Conservation (phyloP, 495 filamentous ascomycete genomes). For the Hypoxylon perforatum region DNA sequence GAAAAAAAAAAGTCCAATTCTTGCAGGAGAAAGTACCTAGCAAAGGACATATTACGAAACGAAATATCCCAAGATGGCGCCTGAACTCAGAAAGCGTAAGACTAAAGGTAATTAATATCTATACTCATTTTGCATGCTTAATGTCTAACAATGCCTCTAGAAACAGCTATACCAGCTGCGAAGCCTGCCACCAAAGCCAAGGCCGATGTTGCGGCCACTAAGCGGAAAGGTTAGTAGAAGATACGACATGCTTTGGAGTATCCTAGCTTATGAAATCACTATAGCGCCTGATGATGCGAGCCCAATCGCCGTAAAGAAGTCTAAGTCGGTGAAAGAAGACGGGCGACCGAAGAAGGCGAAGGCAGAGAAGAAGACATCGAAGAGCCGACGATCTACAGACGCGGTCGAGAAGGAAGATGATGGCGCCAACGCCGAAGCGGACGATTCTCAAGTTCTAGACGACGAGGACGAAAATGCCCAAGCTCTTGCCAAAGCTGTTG, state of each 20-base stretch:
- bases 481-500: slow-evolving; percentile 78
- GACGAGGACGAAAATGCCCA: slow-evolving; percentile 59
- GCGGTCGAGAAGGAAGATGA: slow-evolving; percentile 41
- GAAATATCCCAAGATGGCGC: slow-evolving; percentile 67
- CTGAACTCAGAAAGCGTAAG: slow-evolving; percentile 76
- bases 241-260: not conserved
- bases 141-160: slow-evolving; percentile 18
- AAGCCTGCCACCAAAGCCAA: slow-evolving; percentile 70
- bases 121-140: not conserved
- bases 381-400: slow-evolving; percentile 37
- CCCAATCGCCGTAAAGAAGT: slow-evolving; percentile 52
- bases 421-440: slow-evolving; percentile 45
- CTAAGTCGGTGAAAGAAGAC: slow-evolving; percentile 40
- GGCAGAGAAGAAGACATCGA: slow-evolving; percentile 37
- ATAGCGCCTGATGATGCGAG: slow-evolving; percentile 56
- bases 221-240: slow-evolving; percentile 61
- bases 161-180: slow-evolving; percentile 57
- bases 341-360: slow-evolving; percentile 45
- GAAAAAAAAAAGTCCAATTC: slow-evolving; percentile 24
- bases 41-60: not conserved
- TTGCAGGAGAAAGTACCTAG: not conserved
- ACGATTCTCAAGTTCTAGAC: slow-evolving; percentile 41
- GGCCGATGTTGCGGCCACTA: slow-evolving; percentile 53
- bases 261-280: not conserved
- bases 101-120: slow-evolving; percentile 70